Base-by-base conservation (phyloP, 495 filamentous ascomycete species). In the Extremus antarcticus region DNA sequence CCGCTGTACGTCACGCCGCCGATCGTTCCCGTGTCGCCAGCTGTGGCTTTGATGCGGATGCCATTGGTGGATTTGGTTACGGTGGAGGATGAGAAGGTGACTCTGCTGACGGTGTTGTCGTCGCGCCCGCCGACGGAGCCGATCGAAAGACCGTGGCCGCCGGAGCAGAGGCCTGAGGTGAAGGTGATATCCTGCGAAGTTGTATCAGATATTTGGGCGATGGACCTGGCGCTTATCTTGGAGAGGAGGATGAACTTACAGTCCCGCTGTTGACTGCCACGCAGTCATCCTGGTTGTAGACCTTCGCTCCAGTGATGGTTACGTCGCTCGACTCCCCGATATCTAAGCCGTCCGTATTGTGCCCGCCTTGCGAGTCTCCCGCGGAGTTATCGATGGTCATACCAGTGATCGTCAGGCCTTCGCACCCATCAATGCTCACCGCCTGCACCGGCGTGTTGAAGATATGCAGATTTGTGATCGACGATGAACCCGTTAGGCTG, bases 121-220 rank as follows among this genome's bases (percentile, higher is more conserved):
- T 56, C 61, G n/a, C 80, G 76, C 3, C 78, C 78, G 38, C 83
- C 83, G 19, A 87, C 78, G 17, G 77, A 82, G n/a, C 83, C 83
- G 56, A 87, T 84, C 51, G 77, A 81, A 11, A 68, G 67, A n/a
- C 82, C 81, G 65, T 85, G 81, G n/a, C 81, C 80, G 11, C 80
- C 80, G 32, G 70, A 75, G 70, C 77, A 77, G 51, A 64, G 65
- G 17, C 73, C 76, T n/a, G 73, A 71, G 38, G 71, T 76, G 65
- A 82, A 79, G 16, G 68, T 66, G 58, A 82, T 79, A 61, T 77
- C 66, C 0, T 66, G 72, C 41, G 79, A 79, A 1, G 7, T 13
- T 35, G 29, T 35, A 4, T 7, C 7, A 4, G 4, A 4, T 7
- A 35, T 35, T 7, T 13, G 13, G 7, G 4, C 29, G 7, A 35